Evolutionary conservation across 2,329 filamentous ascomycete species (phyloP).

Genomic region (Paramyrothecium sp.): DNA sequence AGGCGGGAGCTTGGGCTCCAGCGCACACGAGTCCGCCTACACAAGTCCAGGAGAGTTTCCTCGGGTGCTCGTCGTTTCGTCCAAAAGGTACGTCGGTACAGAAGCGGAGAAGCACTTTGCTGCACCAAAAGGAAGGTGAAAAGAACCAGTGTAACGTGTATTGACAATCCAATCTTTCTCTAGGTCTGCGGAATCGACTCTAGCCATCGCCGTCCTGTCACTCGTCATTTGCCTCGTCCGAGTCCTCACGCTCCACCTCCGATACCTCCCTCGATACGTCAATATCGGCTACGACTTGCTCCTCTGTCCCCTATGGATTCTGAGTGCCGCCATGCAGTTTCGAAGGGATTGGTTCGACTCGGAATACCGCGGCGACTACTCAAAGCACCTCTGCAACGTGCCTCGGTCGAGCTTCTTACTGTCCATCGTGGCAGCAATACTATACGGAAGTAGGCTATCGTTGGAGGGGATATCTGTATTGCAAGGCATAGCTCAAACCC

Average conservation of each 20-base stretch:
- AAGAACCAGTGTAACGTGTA: no score
- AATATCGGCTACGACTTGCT: conserved; percentile 25
- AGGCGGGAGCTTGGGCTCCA: conserved; percentile 28
- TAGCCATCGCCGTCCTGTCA: conserved; percentile 26
- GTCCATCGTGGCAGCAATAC: conserved; percentile 13
- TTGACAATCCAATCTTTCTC: background rate
- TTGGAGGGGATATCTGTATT: background rate
- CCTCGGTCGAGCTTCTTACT: conserved; percentile 17
- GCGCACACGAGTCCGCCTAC: conserved; percentile 24
- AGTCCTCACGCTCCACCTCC: conserved; percentile 15
- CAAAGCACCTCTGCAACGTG: conserved; percentile 26
- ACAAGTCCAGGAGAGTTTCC: conserved; percentile 26
- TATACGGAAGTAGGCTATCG: conserved; percentile 16
- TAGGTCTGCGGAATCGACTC: conserved; percentile 24
- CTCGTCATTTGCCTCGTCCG: conserved; percentile 22
- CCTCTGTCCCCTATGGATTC: conserved; percentile 23
- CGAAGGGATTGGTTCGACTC: conserved; percentile 22
- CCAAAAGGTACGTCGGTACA: conserved; percentile 15
- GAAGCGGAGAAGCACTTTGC: no score
- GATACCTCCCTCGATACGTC: conserved; percentile 18
- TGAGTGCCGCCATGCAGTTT: conserved; percentile 16
- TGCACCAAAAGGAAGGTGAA: no score
- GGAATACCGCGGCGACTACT: conserved; percentile 16
- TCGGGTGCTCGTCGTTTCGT: conserved; percentile 23
- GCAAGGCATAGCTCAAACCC: background rate